Conservation (phyloP, 495 filamentous ascomycete genomes). For the Neohortaea acidophila region DNA sequence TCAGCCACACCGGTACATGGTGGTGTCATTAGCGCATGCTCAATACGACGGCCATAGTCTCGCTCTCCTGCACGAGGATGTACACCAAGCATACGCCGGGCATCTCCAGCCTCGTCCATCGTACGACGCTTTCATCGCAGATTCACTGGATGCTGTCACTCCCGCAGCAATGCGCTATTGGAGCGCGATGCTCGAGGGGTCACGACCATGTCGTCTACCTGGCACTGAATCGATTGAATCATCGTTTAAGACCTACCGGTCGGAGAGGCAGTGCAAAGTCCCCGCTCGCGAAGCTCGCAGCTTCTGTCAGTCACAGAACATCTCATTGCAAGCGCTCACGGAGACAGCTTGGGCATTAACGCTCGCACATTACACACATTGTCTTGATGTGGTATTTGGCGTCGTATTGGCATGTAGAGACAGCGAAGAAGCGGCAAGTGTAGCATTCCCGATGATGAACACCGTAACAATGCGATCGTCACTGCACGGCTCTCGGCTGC, state of each 20-base stretch:
- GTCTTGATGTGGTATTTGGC: slow-evolving; percentile 54
- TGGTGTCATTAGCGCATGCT: slow-evolving; percentile 62
- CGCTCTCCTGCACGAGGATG: slow-evolving; percentile 48
- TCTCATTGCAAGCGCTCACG: slow-evolving; percentile 50
- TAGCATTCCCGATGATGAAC: slow-evolving; percentile 71
- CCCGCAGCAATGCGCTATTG: slow-evolving; percentile 41
- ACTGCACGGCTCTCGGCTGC: slow-evolving; percentile 42
- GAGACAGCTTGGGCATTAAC: slow-evolving; percentile 51
- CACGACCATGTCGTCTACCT: slow-evolving; percentile 21
- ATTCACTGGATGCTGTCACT: slow-evolving; percentile 27
- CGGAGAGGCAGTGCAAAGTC: slow-evolving; percentile 33
- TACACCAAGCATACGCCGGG: slow-evolving; percentile 41
- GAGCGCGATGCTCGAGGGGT: slow-evolving; percentile 39
- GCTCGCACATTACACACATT: slow-evolving; percentile 38
- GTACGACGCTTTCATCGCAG: slow-evolving; percentile 34
- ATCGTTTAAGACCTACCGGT: slow-evolving; percentile 25
- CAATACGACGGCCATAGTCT: slow-evolving; percentile 69
- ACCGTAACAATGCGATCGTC: slow-evolving; percentile 50
- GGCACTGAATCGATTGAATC: slow-evolving; percentile 7
- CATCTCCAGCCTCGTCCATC: slow-evolving; percentile 26
- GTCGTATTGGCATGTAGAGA: slow-evolving; percentile 57
- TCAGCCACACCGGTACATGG: slow-evolving; percentile 30
- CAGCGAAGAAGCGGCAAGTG: slow-evolving; percentile 36
- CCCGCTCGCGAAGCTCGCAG: slow-evolving; percentile 23
- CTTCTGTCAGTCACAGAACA: slow-evolving; percentile 40